These are phyloP conservation scores for Scutellaria galericulata DNA, from an alignment of 257 asterid species.

Conservation along the genomic window DNA sequence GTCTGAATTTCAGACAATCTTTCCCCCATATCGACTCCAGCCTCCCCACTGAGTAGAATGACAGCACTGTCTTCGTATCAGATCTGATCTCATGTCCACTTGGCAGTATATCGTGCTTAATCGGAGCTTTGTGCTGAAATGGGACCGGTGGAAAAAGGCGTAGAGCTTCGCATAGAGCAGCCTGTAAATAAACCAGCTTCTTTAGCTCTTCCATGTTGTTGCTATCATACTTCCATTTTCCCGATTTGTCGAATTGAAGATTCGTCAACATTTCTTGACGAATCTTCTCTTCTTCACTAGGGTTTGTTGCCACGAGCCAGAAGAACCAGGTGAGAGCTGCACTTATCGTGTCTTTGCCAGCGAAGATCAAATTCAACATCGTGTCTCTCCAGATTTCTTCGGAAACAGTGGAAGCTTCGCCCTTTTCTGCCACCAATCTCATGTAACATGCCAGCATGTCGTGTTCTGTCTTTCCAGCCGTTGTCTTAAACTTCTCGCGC, in stretches of 20 bases:
- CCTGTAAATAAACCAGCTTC: conserved; percentile 39
- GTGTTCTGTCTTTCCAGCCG: conserved; percentile 7
- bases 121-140: conserved; percentile 40
- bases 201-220: conserved; percentile 23
- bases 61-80: conserved; percentile 25
- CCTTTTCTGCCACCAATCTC: conserved; percentile 11
- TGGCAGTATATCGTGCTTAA: conserved; percentile 38
- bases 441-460: conserved; percentile 29
- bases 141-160: conserved; percentile 46
- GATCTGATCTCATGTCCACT: conserved; percentile 32
- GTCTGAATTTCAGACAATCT: conserved; percentile 50
- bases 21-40: conserved; percentile 56
- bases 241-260: not conserved
- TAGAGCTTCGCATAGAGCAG: conserved; percentile 42
- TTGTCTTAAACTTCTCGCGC: not conserved
- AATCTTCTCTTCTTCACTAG: conserved; percentile 12
- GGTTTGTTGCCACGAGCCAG: conserved; percentile 38
- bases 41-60: conserved; percentile 47
- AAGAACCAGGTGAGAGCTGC: conserved; percentile 44
- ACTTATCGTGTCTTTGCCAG: conserved; percentile 45
- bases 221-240: conserved; percentile 22
- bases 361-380: conserved; percentile 35
- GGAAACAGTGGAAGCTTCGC: not conserved
- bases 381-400: conserved; percentile 30
- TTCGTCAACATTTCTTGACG: conserved; percentile 27